phyloP scores from a whole-genome alignment of 495 filamentous ascomycete genomes.

The Penicillium manginii region DNA sequence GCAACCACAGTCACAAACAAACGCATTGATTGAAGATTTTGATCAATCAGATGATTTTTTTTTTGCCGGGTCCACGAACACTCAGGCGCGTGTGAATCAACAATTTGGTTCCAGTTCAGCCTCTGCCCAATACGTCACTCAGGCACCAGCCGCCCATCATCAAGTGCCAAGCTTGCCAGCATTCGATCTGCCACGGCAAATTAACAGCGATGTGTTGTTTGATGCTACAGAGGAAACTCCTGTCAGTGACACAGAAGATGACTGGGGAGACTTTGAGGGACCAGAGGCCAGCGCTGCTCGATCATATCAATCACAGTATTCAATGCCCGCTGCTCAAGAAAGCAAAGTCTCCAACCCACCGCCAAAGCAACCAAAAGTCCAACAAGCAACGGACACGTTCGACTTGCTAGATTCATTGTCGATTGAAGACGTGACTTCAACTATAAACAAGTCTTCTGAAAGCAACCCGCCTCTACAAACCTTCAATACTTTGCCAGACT shows the following conservation, averaged over 20 bases:
- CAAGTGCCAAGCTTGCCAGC: constrained; percentile 16
- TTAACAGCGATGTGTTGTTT: constrained; percentile 45
- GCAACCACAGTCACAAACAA: constrained; percentile 15
- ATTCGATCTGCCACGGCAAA: constrained; percentile 27
- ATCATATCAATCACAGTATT: constrained; percentile 50
- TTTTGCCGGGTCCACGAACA: constrained; percentile 14
- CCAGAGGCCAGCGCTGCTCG: constrained; percentile 52
- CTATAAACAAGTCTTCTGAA: background rate
- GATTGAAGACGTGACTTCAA: constrained; percentile 23
- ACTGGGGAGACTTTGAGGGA: constrained; percentile 77
- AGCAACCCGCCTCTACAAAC: constrained; percentile 5
- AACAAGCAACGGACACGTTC: constrained; percentile 5
- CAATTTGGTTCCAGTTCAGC: constrained; percentile 1
- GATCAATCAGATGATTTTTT: constrained; percentile 32
- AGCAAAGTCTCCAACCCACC: background rate
- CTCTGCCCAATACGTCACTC: constrained; percentile 13
- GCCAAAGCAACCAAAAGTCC: background rate
- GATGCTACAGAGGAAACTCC: constrained; percentile 47
- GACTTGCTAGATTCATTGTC: constrained; percentile 34
- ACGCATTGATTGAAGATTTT: constrained; percentile 30
- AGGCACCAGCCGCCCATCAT: constrained; percentile 6
- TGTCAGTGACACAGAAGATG: constrained; percentile 59
- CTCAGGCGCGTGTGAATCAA: constrained; percentile 3
- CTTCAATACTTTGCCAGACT: constrained; percentile 5
- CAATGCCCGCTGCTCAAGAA: constrained; percentile 13